These are phyloP conservation scores for Metschnikowia gruessii DNA, from an alignment of 805 yeast species.

Conservation along the genomic window DNA sequence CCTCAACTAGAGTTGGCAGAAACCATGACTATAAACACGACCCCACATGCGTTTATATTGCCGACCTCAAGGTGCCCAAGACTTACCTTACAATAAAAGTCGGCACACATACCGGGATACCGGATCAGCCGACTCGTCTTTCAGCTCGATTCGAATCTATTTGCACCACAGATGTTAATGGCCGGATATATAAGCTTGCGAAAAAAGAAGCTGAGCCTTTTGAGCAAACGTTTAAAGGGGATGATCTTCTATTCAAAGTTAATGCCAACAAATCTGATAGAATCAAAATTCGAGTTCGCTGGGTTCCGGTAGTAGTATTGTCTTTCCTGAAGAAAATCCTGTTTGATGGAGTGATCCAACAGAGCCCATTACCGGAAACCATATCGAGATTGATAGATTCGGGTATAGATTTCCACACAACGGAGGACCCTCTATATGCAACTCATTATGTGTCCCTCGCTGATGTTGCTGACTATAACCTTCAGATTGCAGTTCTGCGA, in stretches of 20 bases:
- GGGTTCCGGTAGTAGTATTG: constrained; percentile 23
- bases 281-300: constrained; percentile 17
- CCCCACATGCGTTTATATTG: constrained; percentile 24
- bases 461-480: constrained; percentile 13
- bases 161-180: constrained; percentile 32
- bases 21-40: constrained; percentile 23
- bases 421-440: constrained; percentile 20
- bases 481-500: constrained; percentile 27
- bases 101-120: constrained; percentile 1
- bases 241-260: constrained; percentile 13
- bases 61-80: constrained; percentile 32
- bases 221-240: constrained; percentile 7
- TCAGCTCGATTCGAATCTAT: constrained; percentile 27
- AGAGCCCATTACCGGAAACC: constrained; percentile 14
- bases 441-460: constrained; percentile 24
- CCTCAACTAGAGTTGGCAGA: constrained; percentile 26
- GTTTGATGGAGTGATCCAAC: constrained; percentile 13
- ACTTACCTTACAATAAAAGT: constrained; percentile 25
- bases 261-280: constrained; percentile 20
- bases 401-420: constrained; percentile 22
- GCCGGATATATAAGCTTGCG: constrained; percentile 21
- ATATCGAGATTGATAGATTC: constrained; percentile 11
- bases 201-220: constrained; percentile 14
- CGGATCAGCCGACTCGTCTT: constrained; percentile 18
- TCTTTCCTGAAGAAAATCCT: constrained; percentile 16